phyloP scores from a whole-genome alignment of 2,329 filamentous ascomycete genomes.

The Dactylonectria macrodidyma region DNA sequence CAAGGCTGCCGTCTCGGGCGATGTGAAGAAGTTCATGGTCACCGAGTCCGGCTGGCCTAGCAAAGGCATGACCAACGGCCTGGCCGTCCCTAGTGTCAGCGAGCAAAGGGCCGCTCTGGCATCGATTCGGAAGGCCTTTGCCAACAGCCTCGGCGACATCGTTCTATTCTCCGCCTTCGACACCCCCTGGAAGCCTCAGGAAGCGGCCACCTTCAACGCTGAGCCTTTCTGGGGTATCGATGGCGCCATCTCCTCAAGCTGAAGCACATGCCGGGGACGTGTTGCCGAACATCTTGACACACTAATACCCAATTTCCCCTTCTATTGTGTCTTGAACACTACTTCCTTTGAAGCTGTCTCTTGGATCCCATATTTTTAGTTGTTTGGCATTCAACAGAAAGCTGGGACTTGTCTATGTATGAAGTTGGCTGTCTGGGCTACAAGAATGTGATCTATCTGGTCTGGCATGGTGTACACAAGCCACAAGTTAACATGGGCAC shows the following conservation, averaged over 20 bases:
- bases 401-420: background rate
- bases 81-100: constrained; percentile 76
- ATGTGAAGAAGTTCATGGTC: constrained; percentile 75
- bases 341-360: background rate
- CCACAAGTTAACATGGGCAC: background rate
- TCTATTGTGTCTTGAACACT: background rate
- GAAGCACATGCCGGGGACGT: constrained; percentile 28
- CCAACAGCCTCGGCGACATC: constrained; percentile 64
- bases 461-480: background rate
- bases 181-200: constrained; percentile 82
- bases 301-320: background rate
- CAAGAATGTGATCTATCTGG: background rate
- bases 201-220: constrained; percentile 73
- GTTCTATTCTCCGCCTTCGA: constrained; percentile 87
- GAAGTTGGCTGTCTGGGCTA: background rate
- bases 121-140: constrained; percentile 75
- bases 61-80: constrained; percentile 74
- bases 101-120: constrained; percentile 78
- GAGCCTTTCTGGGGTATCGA: constrained; percentile 84
- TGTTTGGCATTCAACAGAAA: background rate
- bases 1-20: constrained; percentile 55
- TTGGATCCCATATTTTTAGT: background rate
- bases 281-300: background rate
- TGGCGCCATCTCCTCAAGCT: constrained; percentile 46
- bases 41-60: constrained; percentile 91